Evolutionary conservation across 2,329 filamentous ascomycete species (phyloP).

Genomic region (Fusarium buxicola): DNA sequence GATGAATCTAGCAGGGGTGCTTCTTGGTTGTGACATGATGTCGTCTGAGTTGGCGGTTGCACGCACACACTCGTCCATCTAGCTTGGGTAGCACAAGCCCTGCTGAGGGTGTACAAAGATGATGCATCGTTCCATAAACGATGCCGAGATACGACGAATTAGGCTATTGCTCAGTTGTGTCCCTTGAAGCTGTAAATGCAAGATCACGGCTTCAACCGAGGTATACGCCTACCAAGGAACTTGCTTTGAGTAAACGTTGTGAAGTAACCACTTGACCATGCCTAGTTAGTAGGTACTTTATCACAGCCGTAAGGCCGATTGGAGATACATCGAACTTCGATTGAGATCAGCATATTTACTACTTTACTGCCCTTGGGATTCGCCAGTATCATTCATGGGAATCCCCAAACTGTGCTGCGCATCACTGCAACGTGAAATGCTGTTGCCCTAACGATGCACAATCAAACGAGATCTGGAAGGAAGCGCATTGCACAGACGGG

Average conservation of each 20-base stretch:
- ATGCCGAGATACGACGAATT: slow-evolving; percentile 21
- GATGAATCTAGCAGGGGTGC: background rate
- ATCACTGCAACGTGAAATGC: slow-evolving; percentile 33
- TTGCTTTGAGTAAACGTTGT: too few relatives aligned
- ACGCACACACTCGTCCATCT: slow-evolving; percentile 8
- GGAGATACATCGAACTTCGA: too few relatives aligned
- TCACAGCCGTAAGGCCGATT: too few relatives aligned
- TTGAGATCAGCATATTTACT: too few relatives aligned
- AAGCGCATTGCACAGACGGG: slow-evolving; percentile 38
- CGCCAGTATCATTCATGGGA: background rate
- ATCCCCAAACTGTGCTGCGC: slow-evolving; percentile 9
- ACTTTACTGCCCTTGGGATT: background rate
- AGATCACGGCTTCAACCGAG: background rate
- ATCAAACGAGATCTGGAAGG: slow-evolving; percentile 44
- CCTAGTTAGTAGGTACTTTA: too few relatives aligned
- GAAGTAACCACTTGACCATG: too few relatives aligned
- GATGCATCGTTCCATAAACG: slow-evolving; percentile 24
- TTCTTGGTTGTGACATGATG: background rate
- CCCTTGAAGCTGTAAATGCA: background rate
- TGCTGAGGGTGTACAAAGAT: slow-evolving; percentile 33
- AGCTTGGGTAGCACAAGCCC: slow-evolving; percentile 25
- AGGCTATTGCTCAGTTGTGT: slow-evolving; percentile 17
- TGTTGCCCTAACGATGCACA: slow-evolving; percentile 41
- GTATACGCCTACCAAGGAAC: background rate
- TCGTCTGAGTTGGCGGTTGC: slow-evolving; percentile 33